Percentiles rank a stretch among this genome's conserved stretches.
phyloP scores from a whole-genome alignment of 1,284 basidiomycete genomes.

The Boletus chippewaensis region DNA sequence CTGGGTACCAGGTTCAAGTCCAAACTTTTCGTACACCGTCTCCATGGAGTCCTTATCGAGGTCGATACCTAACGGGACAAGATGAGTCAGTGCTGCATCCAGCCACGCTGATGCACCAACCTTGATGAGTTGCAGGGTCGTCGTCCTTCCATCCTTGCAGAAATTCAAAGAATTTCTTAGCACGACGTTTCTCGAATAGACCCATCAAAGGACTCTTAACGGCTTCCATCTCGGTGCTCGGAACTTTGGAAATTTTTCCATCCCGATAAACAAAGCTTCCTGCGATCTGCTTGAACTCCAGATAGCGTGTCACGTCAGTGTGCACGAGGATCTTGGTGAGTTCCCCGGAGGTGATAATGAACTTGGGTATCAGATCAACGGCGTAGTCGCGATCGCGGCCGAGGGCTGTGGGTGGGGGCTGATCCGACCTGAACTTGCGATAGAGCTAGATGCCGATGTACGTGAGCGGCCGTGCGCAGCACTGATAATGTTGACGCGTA shows the following conservation, averaged over 20 bases:
- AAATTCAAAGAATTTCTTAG: conserved; percentile 99
- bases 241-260: conserved; percentile 96
- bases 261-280: conserved; percentile 98
- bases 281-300: conserved; percentile 99
- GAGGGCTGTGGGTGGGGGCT: conserved; percentile 67
- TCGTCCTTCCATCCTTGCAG: conserved; percentile 93
- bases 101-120: conserved; percentile 38
- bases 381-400: conserved; percentile 95
- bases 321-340: conserved; percentile 98
- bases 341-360: conserved; percentile 98
- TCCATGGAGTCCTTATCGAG: conserved; percentile 89
- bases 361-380: conserved; percentile 92
- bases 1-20: conserved; percentile 94
- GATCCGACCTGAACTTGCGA: conserved; percentile 86
- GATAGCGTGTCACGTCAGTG: conserved; percentile 97
- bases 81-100: conserved; percentile 4
- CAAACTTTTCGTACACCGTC: conserved; percentile 93
- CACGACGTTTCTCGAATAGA: conserved; percentile 95
- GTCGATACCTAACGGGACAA: conserved; percentile 57
- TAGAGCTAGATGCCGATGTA: conserved; percentile 63
- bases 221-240: conserved; percentile 96
- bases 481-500: conserved; percentile 9
- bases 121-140: conserved; percentile 93
- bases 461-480: conserved; percentile 16
- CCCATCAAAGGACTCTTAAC: conserved; percentile 95